phyloP scores from a whole-genome alignment of 2,329 filamentous ascomycete species.

The Gaeumannomyces sp. region DNA sequence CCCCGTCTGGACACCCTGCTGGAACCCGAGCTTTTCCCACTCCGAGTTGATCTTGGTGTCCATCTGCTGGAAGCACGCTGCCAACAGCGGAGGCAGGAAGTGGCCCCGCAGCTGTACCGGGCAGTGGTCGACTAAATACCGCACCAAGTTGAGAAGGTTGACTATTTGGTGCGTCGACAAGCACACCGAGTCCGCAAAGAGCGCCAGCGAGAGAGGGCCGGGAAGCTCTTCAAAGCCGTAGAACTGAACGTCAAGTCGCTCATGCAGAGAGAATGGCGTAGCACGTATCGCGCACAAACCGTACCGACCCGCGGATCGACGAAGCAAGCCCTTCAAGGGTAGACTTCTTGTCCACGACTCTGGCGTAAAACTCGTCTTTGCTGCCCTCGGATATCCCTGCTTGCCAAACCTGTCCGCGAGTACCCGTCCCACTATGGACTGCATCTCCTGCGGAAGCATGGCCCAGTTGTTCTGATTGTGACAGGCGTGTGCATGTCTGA shows the following conservation, averaged over 20 bases:
- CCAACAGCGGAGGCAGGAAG: slow-evolving; percentile 80
- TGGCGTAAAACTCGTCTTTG: slow-evolving; percentile 92
- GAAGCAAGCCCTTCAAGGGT: slow-evolving; percentile 93
- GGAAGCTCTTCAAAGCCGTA: slow-evolving; percentile 86
- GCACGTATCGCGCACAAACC: slow-evolving; percentile 85
- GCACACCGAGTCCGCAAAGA: slow-evolving; percentile 76
- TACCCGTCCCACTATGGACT: slow-evolving; percentile 70
- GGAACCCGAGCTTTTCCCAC: slow-evolving; percentile 70
- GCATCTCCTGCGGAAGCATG: slow-evolving; percentile 68
- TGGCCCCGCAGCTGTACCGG: slow-evolving; percentile 68
- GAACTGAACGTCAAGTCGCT: slow-evolving; percentile 80
- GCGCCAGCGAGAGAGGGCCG: slow-evolving; percentile 70
- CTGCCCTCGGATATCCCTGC: slow-evolving; percentile 93
- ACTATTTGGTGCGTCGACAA: slow-evolving; percentile 91
- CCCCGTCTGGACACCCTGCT: slow-evolving; percentile 58
- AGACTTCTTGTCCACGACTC: slow-evolving; percentile 79
- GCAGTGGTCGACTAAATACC: slow-evolving; percentile 87
- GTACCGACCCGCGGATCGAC: slow-evolving; percentile 79
- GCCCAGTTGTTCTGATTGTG: slow-evolving; percentile 84
- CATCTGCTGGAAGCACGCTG: slow-evolving; percentile 77
- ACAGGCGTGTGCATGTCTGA: slow-evolving; percentile 84
- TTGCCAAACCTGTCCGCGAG: slow-evolving; percentile 98
- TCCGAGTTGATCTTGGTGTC: slow-evolving; percentile 81
- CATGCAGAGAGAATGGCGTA: slow-evolving; percentile 93
- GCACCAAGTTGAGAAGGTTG: slow-evolving; percentile 81